Evolutionary conservation across 2,329 filamentous ascomycete genomes (phyloP), one percentile per base, ranked within the genome.

Genomic region (Arthrobotrys entomopaga): DNA sequence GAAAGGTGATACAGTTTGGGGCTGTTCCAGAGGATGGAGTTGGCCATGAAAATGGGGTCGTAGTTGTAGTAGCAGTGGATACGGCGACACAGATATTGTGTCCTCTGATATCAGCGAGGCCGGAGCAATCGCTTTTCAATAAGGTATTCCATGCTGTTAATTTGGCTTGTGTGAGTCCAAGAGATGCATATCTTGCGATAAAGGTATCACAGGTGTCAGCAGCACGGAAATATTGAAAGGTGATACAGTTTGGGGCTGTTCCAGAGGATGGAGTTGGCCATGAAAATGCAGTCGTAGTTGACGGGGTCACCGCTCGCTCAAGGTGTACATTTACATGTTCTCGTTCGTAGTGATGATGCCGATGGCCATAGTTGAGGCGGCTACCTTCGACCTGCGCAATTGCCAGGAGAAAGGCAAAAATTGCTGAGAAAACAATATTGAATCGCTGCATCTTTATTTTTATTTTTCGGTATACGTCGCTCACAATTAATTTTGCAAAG

Each of bases 391-490:
- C 67, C 8, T 49, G 54, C 16, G 54, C 40, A 34, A 73, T 60
- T 8, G 60, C 67, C 16, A 65, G 20, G 3, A 65, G n/a, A 43
- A 60, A 73, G 60, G 50, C 60, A 20, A 65, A 50, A 16, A 73
- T 26, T 3, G 60, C 57, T 16, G 67, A 73, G 3, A 73, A 40
- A 57, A 73, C 24, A 22, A 73, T 65, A 65, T 73, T 65, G 53
- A 73, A 29, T 40, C 53, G 67, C 54, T 49, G 54, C 61, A 73
- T 73, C 2, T 46, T 65, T 26, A n/a, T 40, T 58, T n/a, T 7
- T 3, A 26, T 26, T 26, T 26, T 26, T 26, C 7, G 24, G 24
- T 26, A 26, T 26, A 26, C 24, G 24, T 26, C 24, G 24, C 24
- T 7, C 24, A 7, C 24, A 26, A 7, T 26, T 7, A 26, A 7